Base-by-base conservation (phyloP, 2,329 filamentous ascomycete species). In the Xylaria sp. region DNA sequence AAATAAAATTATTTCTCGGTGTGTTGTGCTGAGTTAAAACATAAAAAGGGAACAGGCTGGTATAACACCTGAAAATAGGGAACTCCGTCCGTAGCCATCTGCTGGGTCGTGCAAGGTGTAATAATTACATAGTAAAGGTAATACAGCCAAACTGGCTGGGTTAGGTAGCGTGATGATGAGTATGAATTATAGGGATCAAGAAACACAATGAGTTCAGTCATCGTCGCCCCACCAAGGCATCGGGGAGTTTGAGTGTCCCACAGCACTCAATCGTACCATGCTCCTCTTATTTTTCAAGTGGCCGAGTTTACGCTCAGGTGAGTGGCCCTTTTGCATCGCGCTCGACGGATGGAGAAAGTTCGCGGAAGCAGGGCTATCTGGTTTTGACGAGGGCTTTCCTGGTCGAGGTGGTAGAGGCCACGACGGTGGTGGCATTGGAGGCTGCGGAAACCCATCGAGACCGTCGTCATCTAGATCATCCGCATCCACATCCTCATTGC, bases 161-260 rank as follows among this genome's bases (percentile, higher is more conserved):
- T 55, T 18, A 23, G 25, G 40, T 47, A 47, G 55, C 32, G 59
- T 55, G 40, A 37, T 47, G 2, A 29, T 37, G 25, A 53, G 32
- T 66, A 18, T 47, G 13, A 58, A 65, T 68, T 50, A 59, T 65
- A 59, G 35, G 5, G 25, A 13, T n/a, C 10, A 13, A 8, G 10
- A 40, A 23, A 27, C 13, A 32, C 6, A 40, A 25, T 50, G 51
- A 3, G 42, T 71, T 76, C 72, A 71, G 74, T 80, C 81, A 50
- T 84, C 81, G 57, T 84, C 81, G n/a, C 80, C 82, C 82, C 80
- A 82, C 74, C 77, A 80, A 2, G 79, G 79, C 42, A 78, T 73
- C 8, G 79, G 77, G 5, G 74, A 75, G 29, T 73, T 72, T 8
- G 75, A 70, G 25, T 72, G 71, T 21, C 81, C 81, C 18, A 83